phyloP scores from a whole-genome alignment of 306 rosid genomes.

The Alnus rubra region DNA sequence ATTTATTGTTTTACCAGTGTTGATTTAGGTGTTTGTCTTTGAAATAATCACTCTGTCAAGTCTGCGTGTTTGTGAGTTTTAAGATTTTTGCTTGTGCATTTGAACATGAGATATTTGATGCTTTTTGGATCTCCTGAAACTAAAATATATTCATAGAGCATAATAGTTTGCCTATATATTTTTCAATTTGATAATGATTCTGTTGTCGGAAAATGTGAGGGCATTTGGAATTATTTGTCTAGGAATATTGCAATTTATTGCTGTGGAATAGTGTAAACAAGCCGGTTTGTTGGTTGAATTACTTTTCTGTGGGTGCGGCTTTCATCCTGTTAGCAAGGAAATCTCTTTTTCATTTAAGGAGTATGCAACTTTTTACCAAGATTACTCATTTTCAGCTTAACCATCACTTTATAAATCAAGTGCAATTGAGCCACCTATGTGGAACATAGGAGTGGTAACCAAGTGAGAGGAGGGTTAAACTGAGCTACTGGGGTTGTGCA shows the following conservation, averaged over 20 bases:
- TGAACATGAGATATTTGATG: background rate
- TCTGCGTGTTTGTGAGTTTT: background rate
- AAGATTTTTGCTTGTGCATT: background rate
- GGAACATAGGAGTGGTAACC: background rate
- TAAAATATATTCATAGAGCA: no score
- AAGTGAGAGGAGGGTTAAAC: background rate
- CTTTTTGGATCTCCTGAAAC: background rate
- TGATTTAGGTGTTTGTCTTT: background rate
- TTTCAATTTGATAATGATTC: background rate
- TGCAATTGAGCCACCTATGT: background rate
- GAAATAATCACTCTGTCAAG: background rate
- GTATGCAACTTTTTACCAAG: background rate
- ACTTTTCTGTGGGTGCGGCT: background rate
- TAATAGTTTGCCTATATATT: background rate
- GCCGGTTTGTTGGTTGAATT: background rate
- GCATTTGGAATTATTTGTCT: background rate
- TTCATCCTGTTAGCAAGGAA: no score
- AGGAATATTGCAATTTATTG: background rate
- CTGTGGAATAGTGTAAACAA: background rate
- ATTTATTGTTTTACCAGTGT: background rate
- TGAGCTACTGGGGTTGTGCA: no score
- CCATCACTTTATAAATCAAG: background rate
- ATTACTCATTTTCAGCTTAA: background rate
- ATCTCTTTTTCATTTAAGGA: no score
- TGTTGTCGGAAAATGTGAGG: background rate